Percentiles rank a stretch among this genome's conserved stretches.
Evolutionary conservation across 177 flowering plant genomes (phyloP).

Genomic region (Vitis hybrid): DNA sequence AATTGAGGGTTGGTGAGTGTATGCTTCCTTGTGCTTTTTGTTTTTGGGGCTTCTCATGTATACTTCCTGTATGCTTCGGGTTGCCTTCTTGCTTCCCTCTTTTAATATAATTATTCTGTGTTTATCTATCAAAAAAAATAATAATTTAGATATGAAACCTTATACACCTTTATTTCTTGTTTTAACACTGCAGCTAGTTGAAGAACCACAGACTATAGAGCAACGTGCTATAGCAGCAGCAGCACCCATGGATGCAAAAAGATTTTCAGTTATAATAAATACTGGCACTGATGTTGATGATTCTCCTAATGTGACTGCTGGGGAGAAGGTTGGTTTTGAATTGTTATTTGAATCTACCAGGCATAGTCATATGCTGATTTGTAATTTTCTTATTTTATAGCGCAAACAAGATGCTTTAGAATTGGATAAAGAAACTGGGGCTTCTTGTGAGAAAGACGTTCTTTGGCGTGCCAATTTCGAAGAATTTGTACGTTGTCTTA

Average conservation of each 20-base stretch:
- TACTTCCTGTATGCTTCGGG: too few relatives aligned
- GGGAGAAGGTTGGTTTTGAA: conserved; percentile 68
- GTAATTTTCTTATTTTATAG: conserved; percentile 30
- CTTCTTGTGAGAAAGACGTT: conserved; percentile 41
- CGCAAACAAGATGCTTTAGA: conserved; percentile 57
- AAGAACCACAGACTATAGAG: conserved; percentile 45
- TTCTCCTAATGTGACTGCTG: conserved; percentile 19
- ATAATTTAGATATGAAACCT: not conserved
- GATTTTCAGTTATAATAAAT: conserved; percentile 50
- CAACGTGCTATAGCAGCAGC: conserved; percentile 67
- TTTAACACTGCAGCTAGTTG: conserved; percentile 32
- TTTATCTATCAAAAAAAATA: too few relatives aligned
- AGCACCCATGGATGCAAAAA: conserved; percentile 56
- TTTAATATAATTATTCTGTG: too few relatives aligned
- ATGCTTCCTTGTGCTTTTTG: too few relatives aligned
- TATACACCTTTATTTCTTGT: not conserved
- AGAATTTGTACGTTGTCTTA: conserved; percentile 64
- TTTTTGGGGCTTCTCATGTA: too few relatives aligned
- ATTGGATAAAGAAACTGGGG: conserved; percentile 32
- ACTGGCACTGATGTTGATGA: conserved; percentile 25
- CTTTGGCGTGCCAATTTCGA: conserved; percentile 92
- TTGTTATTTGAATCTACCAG: conserved; percentile 1
- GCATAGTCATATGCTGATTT: conserved; percentile 7
- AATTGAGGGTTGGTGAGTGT: too few relatives aligned
- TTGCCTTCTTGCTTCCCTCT: too few relatives aligned